Evolutionary conservation across 768 basidiomycete genomes (phyloP), one percentile per base, ranked within the genome.

Genomic region (Fomitopsis pulvina): DNA sequence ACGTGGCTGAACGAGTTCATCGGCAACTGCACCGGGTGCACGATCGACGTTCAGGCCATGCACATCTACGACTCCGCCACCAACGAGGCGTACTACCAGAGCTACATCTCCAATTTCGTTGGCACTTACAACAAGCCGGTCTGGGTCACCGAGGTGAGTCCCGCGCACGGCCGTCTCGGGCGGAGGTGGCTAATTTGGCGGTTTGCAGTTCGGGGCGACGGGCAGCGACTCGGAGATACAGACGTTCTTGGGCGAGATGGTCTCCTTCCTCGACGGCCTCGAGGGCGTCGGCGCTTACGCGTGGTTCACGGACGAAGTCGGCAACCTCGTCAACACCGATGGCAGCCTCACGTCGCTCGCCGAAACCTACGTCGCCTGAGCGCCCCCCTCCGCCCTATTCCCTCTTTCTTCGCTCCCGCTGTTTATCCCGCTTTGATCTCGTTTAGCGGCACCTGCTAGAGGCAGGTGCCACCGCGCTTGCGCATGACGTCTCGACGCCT

Each of bases 321-420:
- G 51, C 54, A 59, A 52, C 57, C 58, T 65, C 46, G 59, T 60
- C 53, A 60, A 60, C 55, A 38, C 45, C 45, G 56, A 57, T 53
- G 50, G 42, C 32, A 57, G 52, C 53, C 48, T 62, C 29, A 51
- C 52, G 18, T 22, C 57, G 9, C 58, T 64, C 34, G 63, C 60
- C 27, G 30, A 55, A 42, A 58, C 61, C 27, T 64, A 64, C 59
- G 59, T 54, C 47, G 44, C 54, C 27, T 75, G 74, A 71, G 71
- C 40, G 68, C 66, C 46, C 69, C 68, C 57, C 53, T 73, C 30
- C 56, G 62, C 3, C 64, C 65, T 62, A 7, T 16, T 32, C 30
- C 16, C 30, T 37, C 6, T 37, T 16, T 37, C 34, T 18, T 37
- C 34, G 30, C 30, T 32, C 16, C 30, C 30, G 7, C 34, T 37